phyloP scores from a whole-genome alignment of 108 stramenopile genomes.

The Cyclotella choctawhatcheeana region DNA sequence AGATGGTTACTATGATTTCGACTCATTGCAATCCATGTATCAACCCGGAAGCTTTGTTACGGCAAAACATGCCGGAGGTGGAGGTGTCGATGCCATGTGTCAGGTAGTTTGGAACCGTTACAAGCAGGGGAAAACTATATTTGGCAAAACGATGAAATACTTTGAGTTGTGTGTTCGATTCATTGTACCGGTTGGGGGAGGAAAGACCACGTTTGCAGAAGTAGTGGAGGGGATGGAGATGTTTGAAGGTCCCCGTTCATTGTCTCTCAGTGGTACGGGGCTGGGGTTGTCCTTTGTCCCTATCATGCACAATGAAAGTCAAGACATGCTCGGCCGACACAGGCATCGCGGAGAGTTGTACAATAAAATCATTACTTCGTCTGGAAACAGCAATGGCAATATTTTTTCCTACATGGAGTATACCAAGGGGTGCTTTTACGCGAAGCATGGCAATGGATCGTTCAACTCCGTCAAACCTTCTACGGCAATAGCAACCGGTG shows the following conservation, averaged over 20 bases:
- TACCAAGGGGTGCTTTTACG: slow-evolving; percentile 62
- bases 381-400: slow-evolving; percentile 16
- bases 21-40: slow-evolving; percentile 60
- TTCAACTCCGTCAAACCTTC: slow-evolving; percentile 31
- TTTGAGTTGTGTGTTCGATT: slow-evolving; percentile 66
- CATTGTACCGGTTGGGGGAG: slow-evolving; percentile 56
- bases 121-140: slow-evolving; percentile 57
- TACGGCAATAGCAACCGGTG: slow-evolving; percentile 53
- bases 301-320: slow-evolving; percentile 25
- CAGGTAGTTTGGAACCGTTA: slow-evolving; percentile 68
- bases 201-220: slow-evolving; percentile 61
- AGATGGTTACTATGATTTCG: slow-evolving; percentile 66
- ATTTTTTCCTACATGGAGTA: slow-evolving; percentile 59
- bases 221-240: slow-evolving; percentile 65
- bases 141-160: slow-evolving; percentile 53
- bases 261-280: slow-evolving; percentile 15
- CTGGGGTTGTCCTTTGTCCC: slow-evolving; percentile 60
- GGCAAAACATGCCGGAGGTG: slow-evolving; percentile 62
- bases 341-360: slow-evolving; percentile 57
- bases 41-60: slow-evolving; percentile 44
- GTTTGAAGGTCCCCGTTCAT: slow-evolving; percentile 59
- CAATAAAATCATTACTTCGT: slow-evolving; percentile 41
- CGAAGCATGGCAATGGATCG: slow-evolving; percentile 46
- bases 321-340: slow-evolving; percentile 27
- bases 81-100: slow-evolving; percentile 61